A percentile compares a stretch with the other conserved stretches of the same genome.
These are phyloP conservation scores for Lactifluus hygrophoroides DNA, from an alignment of 768 basidiomycete genomes.

Conservation along the genomic window DNA sequence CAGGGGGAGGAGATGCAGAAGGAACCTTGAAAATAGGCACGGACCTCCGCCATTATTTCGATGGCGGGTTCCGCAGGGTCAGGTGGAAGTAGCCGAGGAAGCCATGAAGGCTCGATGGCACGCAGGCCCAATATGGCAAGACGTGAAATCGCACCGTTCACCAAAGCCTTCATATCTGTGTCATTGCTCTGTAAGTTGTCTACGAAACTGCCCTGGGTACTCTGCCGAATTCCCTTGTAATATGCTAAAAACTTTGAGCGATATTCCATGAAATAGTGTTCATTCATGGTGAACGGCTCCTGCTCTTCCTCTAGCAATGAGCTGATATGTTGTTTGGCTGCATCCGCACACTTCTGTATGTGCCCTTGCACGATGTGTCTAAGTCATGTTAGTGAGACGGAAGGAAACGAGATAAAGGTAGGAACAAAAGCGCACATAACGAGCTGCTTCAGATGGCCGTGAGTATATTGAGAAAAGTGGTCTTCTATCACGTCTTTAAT, in stretches of 20 bases:
- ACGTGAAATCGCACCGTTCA: conserved; percentile 27
- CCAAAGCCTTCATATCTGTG: not conserved
- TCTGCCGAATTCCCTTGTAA: conserved; percentile 34
- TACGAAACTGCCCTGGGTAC: not conserved
- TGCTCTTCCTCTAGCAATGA: conserved; percentile 7
- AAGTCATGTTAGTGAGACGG: not conserved
- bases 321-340: not conserved
- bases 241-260: conserved; percentile 40
- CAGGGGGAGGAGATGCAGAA: not conserved
- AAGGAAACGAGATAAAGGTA: not conserved
- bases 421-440: conserved; percentile 5
- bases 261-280: conserved; percentile 24
- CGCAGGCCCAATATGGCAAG: conserved; percentile 34
- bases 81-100: conserved; percentile 39
- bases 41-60: conserved; percentile 58
- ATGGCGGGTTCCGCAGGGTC: conserved; percentile 49
- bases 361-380: conserved; percentile 9
- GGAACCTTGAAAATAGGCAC: conserved; percentile 66
- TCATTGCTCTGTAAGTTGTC: not conserved
- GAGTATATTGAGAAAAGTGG: conserved; percentile 20
- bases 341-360: not conserved
- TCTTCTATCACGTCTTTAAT: conserved; percentile 14
- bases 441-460: conserved; percentile 19
- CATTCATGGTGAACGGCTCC: conserved; percentile 22
- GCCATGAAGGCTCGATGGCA: conserved; percentile 32